Evolutionary conservation across 1,284 basidiomycete species (phyloP), one percentile per base, ranked within the genome.

Genomic region (Cutaneotrichosporon sp.): DNA sequence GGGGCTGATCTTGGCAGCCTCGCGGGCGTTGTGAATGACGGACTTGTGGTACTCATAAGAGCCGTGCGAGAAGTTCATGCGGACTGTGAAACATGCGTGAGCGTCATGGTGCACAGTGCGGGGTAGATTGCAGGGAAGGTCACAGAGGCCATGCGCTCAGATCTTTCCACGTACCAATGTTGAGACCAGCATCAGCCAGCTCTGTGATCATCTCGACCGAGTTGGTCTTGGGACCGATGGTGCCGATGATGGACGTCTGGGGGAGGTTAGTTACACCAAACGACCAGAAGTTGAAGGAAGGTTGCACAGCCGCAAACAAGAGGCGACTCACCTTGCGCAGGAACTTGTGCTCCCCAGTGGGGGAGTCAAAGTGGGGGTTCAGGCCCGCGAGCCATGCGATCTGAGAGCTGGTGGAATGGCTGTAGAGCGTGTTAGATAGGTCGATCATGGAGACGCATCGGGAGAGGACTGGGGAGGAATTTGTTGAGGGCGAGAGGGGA

Each of bases 11-110:
- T 86, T 87, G 65, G 91, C 85, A 83, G 91, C 89, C 76, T 88
- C 88, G 73, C 93, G 87, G 58, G 92, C 90, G 84, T 97, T 97
- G 84, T 97, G 92, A 77, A 98, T 92, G 70, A 97, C 94, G 70
- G 90, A 93, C 83, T 97, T 92, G 83, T 98, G 95, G 81, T 95
- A 97, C 75, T 93, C 92, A 81, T 98, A 95, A 63, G 89, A 90
- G 62, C 93, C 93, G 87, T 97, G 93, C 62, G 93, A 96, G 81
- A 96, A 96, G 86, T 97, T 97, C 93, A 97, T 97, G 81, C 94
- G 92, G 67, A 97, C 94, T 96, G 72, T 21, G 38, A 34, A 18
- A 18, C 56, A 38, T 11, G 55, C 7, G 56, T 57, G 13, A 32
- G 42, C 40, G 30, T 49, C 46, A n/a, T 42, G 40, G 56, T 16